These are phyloP conservation scores for Cyclostephanos tholiformis DNA, from an alignment of 108 stramenopile genomes.

Conservation along the genomic window DNA sequence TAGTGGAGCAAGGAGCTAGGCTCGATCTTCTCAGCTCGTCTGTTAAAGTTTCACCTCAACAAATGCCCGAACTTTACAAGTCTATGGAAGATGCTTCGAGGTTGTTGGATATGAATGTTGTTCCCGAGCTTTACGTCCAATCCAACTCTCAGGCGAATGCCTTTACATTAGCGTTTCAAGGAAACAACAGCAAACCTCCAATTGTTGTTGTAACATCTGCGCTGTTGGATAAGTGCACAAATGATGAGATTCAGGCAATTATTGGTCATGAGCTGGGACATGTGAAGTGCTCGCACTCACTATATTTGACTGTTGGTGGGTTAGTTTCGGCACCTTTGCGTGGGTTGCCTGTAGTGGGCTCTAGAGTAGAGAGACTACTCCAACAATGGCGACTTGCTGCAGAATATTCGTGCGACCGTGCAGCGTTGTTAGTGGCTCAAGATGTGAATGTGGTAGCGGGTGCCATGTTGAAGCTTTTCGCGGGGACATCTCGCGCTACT, in stretches of 20 bases:
- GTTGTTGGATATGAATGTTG: constrained; percentile 39
- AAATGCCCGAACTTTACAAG: constrained; percentile 52
- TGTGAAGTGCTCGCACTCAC: constrained; percentile 79
- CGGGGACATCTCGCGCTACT: constrained; percentile 53
- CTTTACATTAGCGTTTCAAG: constrained; percentile 60
- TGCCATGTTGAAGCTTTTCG: constrained; percentile 71
- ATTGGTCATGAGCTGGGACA: constrained; percentile 81
- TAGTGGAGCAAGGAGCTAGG: constrained; percentile 57
- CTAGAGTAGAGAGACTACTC: constrained; percentile 41
- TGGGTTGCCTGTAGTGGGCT: constrained; percentile 41
- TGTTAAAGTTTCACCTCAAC: constrained; percentile 53
- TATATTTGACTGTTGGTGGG: constrained; percentile 71
- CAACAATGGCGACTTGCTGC: constrained; percentile 73
- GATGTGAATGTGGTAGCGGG: constrained; percentile 65
- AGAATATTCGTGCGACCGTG: constrained; percentile 81
- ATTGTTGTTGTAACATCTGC: constrained; percentile 67
- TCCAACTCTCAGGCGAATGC: constrained; percentile 64
- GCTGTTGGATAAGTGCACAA: constrained; percentile 57
- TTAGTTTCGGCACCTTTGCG: constrained; percentile 51
- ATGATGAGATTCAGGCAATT: constrained; percentile 64
- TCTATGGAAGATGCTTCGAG: constrained; percentile 41
- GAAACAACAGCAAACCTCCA: constrained; percentile 27
- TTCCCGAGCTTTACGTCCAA: constrained; percentile 62
- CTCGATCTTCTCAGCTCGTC: constrained; percentile 54
- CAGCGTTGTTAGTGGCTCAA: constrained; percentile 69